Percentiles rank a stretch among this genome's conserved stretches.
phyloP scores from a whole-genome alignment of 805 yeast genomes.

The Schwanniomyces sp. region DNA sequence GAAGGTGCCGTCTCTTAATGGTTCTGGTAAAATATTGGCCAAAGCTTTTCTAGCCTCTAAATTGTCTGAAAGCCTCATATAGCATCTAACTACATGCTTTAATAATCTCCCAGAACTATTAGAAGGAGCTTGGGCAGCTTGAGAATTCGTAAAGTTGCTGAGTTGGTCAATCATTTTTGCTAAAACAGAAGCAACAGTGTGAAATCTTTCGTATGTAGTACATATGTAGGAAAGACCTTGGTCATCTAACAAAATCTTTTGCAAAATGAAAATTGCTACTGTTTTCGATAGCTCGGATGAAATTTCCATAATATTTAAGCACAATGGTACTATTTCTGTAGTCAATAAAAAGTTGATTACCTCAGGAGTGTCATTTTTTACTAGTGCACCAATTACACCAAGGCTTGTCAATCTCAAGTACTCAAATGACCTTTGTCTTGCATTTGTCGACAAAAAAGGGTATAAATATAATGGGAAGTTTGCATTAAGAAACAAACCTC shows the following conservation, averaged over 20 bases:
- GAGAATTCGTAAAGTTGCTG: constrained; percentile 44
- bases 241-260: constrained; percentile 88
- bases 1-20: constrained; percentile 85
- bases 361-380: constrained; percentile 93
- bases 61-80: constrained; percentile 85
- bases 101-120: constrained; percentile 73
- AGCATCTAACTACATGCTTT: constrained; percentile 93
- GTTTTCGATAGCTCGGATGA: constrained; percentile 93
- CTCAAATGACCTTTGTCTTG: constrained; percentile 91
- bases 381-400: constrained; percentile 96
- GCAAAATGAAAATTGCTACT: constrained; percentile 94
- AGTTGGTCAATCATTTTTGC: constrained; percentile 87
- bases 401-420: constrained; percentile 88
- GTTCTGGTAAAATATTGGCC: constrained; percentile 80
- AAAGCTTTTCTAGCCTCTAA: constrained; percentile 86
- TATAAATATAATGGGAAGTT: constrained; percentile 90
- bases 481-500: constrained; percentile 80
- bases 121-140: constrained; percentile 32
- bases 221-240: constrained; percentile 89
- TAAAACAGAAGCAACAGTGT: constrained; percentile 88
- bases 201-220: constrained; percentile 92
- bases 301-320: constrained; percentile 92
- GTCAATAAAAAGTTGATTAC: constrained; percentile 87
- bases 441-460: constrained; percentile 90
- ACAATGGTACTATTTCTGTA: constrained; percentile 95